phyloP scores from a whole-genome alignment of 164 flowering plant species.

The Euptelea pleiosperma region DNA sequence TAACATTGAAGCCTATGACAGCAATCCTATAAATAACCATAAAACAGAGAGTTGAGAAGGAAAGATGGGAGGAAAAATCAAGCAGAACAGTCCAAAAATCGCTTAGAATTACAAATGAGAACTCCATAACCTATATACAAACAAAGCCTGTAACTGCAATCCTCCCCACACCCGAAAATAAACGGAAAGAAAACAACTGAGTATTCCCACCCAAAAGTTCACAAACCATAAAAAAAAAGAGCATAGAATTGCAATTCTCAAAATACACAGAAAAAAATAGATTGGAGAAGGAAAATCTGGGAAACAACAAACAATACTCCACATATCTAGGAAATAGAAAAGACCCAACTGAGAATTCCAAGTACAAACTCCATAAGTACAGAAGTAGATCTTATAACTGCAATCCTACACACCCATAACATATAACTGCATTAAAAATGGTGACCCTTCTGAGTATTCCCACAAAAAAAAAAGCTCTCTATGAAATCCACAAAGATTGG shows the following conservation, averaged over 20 bases:
- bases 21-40: background rate
- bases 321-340: background rate
- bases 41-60: background rate
- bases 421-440: no score
- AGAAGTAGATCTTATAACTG: background rate
- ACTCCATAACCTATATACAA: background rate
- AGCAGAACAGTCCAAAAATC: no score
- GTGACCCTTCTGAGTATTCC: no score
- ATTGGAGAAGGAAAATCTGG: background rate
- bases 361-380: background rate
- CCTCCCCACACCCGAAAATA: background rate
- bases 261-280: no score
- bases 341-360: background rate
- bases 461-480: background rate
- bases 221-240: background rate
- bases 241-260: no score
- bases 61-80: no score
- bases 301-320: background rate
- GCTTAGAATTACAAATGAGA: background rate
- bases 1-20: background rate
- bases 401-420: no score
- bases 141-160: background rate
- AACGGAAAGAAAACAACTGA: no score
- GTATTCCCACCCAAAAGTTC: no score
- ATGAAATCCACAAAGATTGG: background rate